These are phyloP conservation scores for Diaporthe humulicola DNA, from an alignment of 2,329 filamentous ascomycete genomes.

Conservation along the genomic window DNA sequence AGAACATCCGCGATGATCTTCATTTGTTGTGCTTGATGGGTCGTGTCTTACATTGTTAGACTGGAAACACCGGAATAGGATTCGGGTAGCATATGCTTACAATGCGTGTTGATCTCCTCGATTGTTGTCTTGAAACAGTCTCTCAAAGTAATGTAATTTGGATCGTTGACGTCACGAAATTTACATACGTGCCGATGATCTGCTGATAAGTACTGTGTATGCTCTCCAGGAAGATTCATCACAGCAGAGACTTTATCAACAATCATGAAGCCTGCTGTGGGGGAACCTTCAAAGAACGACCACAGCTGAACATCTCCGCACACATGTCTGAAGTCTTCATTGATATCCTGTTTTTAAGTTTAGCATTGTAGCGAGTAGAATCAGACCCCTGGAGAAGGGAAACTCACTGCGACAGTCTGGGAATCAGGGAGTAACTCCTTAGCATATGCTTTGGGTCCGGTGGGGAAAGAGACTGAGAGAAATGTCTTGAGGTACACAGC, in stretches of 20 bases:
- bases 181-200: background rate
- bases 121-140: background rate
- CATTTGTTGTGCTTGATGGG: too few relatives aligned
- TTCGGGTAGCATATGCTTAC: background rate
- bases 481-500: background rate
- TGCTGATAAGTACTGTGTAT: background rate
- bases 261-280: background rate
- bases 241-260: background rate
- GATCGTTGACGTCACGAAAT: background rate
- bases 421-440: background rate
- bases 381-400: rapidly evolving
- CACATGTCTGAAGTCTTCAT: background rate
- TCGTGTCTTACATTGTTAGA: background rate
- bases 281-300: background rate
- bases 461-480: background rate
- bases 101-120: background rate
- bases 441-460: background rate
- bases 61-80: background rate
- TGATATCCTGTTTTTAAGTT: background rate
- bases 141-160: background rate
- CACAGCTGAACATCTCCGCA: background rate
- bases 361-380: background rate
- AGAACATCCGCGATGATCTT: too few relatives aligned
- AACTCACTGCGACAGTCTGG: background rate
- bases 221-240: background rate